These are phyloP conservation scores for Hansenula sp. DNA, from an alignment of 1,139 yeast genomes.

Conservation along the genomic window DNA sequence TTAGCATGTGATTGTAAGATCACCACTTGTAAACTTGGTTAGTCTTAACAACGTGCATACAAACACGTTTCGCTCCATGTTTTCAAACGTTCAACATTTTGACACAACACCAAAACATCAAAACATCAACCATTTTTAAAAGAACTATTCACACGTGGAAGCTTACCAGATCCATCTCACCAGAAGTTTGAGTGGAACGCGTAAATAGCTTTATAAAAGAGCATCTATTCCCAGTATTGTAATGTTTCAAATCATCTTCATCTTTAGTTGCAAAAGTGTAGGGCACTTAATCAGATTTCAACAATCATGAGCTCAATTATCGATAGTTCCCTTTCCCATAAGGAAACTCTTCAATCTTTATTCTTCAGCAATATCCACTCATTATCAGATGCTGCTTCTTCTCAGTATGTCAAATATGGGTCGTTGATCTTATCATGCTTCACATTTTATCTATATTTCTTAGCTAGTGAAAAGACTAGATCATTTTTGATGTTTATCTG, in stretches of 20 bases:
- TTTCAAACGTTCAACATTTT: no score
- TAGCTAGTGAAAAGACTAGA: slow-evolving; percentile 9
- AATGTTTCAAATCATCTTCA: no score
- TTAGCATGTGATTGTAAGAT: no score
- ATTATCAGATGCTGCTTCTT: not conserved
- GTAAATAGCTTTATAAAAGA: no score
- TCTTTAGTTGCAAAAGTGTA: no score
- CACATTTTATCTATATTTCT: not conserved
- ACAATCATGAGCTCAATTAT: not conserved
- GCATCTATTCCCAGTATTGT: no score
- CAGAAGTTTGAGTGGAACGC: not conserved
- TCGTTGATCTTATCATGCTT: not conserved
- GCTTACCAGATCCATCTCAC: not conserved
- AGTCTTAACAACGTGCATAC: not conserved
- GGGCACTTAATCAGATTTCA: not conserved
- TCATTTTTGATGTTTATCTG: slow-evolving; percentile 29
- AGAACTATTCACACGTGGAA: slow-evolving; percentile 1
- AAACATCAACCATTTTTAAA: no score
- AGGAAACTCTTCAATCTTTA: not conserved
- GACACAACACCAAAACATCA: not conserved
- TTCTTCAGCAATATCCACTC: not conserved
- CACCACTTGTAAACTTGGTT: no score
- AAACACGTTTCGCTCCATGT: not conserved
- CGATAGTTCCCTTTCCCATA: not conserved
- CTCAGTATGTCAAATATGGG: not conserved